Evolutionary conservation across 2,329 filamentous ascomycete species (phyloP).

Genomic region (Pseudocercospora vitis): DNA sequence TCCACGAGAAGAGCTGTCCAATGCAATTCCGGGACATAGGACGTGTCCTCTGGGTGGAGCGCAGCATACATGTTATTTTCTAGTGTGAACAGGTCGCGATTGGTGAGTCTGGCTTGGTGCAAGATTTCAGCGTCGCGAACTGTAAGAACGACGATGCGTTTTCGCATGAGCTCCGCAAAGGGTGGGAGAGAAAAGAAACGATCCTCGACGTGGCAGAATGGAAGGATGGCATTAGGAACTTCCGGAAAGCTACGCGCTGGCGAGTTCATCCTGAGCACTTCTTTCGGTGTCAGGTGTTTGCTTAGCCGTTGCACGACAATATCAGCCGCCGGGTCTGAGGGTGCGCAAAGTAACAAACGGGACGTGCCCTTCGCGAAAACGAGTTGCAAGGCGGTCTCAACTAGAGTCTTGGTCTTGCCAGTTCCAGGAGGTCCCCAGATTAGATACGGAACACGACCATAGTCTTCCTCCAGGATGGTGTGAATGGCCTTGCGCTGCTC

Average conservation of each 20-base stretch:
- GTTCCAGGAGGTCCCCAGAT: conserved; percentile 54
- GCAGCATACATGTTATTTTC: conserved; percentile 20
- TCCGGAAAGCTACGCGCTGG: conserved; percentile 30
- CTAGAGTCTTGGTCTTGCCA: conserved; percentile 53
- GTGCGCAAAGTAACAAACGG: conserved; percentile 30
- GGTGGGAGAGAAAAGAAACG: conserved; percentile 29
- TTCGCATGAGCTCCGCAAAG: conserved; percentile 27
- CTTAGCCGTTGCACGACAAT: conserved; percentile 28
- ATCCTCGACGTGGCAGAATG: conserved; percentile 30
- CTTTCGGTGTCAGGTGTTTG: conserved; percentile 20
- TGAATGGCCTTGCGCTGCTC: conserved; percentile 51
- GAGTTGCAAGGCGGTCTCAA: conserved; percentile 44
- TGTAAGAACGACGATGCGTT: conserved; percentile 28
- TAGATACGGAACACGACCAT: conserved; percentile 49
- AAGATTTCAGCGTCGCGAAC: conserved; percentile 30
- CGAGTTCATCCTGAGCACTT: conserved; percentile 29
- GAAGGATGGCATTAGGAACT: conserved; percentile 28
- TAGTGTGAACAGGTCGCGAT: conserved; percentile 27
- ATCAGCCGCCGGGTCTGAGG: conserved; percentile 32
- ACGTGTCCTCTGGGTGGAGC: conserved; percentile 20
- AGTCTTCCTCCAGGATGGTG: conserved; percentile 43
- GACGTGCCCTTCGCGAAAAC: conserved; percentile 3
- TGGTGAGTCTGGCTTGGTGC: conserved; percentile 26
- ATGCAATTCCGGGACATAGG: conserved; percentile 20
- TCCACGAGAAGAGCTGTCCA: conserved; percentile 32